phyloP scores from a whole-genome alignment of 169 alveolate species.

The Amoebophrya sp. region DNA sequence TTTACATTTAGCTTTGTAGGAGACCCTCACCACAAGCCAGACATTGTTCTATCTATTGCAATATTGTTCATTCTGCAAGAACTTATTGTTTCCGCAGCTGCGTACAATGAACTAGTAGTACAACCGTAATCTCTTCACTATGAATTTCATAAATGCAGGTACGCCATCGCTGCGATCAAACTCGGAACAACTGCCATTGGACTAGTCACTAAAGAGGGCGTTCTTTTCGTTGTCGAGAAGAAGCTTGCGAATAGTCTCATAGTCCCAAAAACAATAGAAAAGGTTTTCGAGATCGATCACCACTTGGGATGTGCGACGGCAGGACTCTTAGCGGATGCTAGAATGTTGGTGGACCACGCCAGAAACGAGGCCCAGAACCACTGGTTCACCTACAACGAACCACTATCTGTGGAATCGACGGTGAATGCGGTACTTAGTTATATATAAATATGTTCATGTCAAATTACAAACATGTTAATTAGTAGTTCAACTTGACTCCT shows the following conservation, averaged over 20 bases:
- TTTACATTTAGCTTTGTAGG: no score
- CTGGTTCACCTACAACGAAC: slow-evolving; percentile 88
- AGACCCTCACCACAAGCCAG: slow-evolving; percentile 85
- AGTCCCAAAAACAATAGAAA: slow-evolving; percentile 64
- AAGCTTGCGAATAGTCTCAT: slow-evolving; percentile 49
- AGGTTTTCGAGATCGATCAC: slow-evolving; percentile 85
- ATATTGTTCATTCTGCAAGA: neutral
- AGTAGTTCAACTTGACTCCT: no score
- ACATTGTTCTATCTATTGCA: neutral
- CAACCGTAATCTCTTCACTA: neutral
- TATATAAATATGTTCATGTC: no score
- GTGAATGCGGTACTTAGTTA: slow-evolving; percentile 59
- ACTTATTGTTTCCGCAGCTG: neutral
- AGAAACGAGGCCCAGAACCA: slow-evolving; percentile 94
- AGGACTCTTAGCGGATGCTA: slow-evolving; percentile 96
- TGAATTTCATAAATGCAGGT: slow-evolving; percentile 35
- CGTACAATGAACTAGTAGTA: neutral
- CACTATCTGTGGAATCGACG: slow-evolving; percentile 78
- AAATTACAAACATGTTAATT: no score
- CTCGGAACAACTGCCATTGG: slow-evolving; percentile 99
- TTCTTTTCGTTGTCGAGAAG: slow-evolving; percentile 91
- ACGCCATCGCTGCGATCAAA: slow-evolving; percentile 47
- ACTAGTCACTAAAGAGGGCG: slow-evolving; percentile 89
- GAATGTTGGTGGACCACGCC: slow-evolving; percentile 95
- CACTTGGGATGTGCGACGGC: slow-evolving; percentile 95